A percentile compares a stretch with the other conserved stretches of the same genome.
Evolutionary conservation across 2,329 filamentous ascomycete genomes (phyloP).

Genomic region (Plenodomus tracheiphilus): DNA sequence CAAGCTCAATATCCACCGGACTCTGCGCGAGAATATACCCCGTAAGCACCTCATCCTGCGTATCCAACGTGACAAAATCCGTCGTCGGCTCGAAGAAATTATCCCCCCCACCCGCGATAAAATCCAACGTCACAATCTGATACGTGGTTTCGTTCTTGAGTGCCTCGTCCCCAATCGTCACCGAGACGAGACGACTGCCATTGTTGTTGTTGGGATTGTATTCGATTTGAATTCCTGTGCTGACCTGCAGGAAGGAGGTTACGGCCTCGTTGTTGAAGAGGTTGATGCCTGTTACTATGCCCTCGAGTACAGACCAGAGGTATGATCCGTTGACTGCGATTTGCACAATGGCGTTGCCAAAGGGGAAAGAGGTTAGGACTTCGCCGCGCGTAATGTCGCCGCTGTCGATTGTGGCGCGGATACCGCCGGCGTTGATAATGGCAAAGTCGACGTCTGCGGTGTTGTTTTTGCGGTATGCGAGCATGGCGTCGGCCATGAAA

Average conservation of each 20-base stretch:
- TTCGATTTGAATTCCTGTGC: conserved; percentile 58
- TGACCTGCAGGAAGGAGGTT: conserved; percentile 65
- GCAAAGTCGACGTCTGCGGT: conserved; percentile 58
- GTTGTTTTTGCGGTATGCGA: conserved; percentile 60
- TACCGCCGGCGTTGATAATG: conserved; percentile 66
- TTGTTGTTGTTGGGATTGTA: conserved; percentile 59
- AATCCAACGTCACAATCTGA: conserved; percentile 65
- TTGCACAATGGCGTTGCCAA: conserved; percentile 67
- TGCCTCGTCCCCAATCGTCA: conserved; percentile 55
- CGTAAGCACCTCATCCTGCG: conserved; percentile 58
- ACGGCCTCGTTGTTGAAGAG: conserved; percentile 58
- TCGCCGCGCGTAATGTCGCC: conserved; percentile 66
- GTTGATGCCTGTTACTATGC: conserved; percentile 59
- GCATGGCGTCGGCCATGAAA: conserved; percentile 59
- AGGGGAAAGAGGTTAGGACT: conserved; percentile 67
- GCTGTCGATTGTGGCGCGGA: conserved; percentile 64
- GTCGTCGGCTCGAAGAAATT: conserved; percentile 56
- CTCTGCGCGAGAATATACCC: conserved; percentile 54
- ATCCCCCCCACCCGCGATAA: conserved; percentile 62
- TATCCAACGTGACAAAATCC: conserved; percentile 55
- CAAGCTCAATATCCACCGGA: conserved; percentile 56
- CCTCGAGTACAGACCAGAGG: conserved; percentile 63
- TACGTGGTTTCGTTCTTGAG: conserved; percentile 57
- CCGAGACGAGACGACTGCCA: conserved; percentile 57
- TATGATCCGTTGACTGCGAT: conserved; percentile 57